Base-by-base conservation (phyloP, 345 rosid species). In the Brassica carinata region DNA sequence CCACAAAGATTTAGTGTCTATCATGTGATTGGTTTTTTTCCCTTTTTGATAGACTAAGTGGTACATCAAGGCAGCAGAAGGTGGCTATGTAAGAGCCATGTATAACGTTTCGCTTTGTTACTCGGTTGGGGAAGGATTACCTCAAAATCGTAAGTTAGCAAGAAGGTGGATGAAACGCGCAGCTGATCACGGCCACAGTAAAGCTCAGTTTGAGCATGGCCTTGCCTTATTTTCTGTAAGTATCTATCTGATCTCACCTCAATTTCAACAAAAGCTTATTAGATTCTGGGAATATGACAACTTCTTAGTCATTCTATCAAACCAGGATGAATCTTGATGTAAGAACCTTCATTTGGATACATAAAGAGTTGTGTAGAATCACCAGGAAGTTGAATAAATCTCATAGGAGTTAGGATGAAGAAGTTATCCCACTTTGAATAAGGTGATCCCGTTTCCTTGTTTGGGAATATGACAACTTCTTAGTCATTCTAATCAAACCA, bases 111-210 rank as follows among this genome's bases (percentile, higher is more conserved):
- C 97, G 1, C 87, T 91, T 14, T 92, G 99, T 82, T 91, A 90
- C 59, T 87, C 88, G 0, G 79, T 78, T 73, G 98, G 99, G 7
- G 93, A 96, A 87, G 98, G 99, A 29, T 83, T 96, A 65, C 70
- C 87, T 0, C 89, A 75, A 72, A 90, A 76, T 84, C 89, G 67
- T 33, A 84, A 81, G 33, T 85, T 80, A 73, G 92, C 93, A 36
- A 88, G 86, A 68, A 93, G 87, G 84, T 96, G 98, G 99, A 93
- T 96, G 99, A 92, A 89, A 83, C 85, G 89, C 33, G 99, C 98
- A 72, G 99, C 98, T 36, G 97, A 91, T 85, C 86, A 75, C 6
- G 96, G 94, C 69, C 98, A 93, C 69, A 81, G 92, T 78, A 93
- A 88, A 87, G 98, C 98, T 72, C 97, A 96, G 66, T 90, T 84